phyloP scores from a whole-genome alignment of 805 yeast species.

The Starmerella floricola region DNA sequence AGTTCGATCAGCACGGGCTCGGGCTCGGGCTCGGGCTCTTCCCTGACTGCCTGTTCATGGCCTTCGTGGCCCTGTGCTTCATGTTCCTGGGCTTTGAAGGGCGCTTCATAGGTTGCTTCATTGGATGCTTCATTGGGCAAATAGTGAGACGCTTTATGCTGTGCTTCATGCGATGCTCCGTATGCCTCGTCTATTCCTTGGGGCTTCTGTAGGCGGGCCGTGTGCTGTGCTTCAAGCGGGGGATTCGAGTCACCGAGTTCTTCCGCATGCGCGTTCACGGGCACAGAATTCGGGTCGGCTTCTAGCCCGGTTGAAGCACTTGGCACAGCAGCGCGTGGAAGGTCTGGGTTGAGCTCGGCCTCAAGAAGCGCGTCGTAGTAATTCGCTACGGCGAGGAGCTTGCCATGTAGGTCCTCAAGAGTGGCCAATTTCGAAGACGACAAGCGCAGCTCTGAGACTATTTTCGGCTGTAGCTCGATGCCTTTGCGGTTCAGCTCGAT shows the following conservation, averaged over 20 bases:
- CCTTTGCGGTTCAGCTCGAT: slow-evolving; percentile 17
- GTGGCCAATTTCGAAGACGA: slow-evolving; percentile 20
- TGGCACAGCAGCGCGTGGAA: neutral
- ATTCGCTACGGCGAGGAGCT: slow-evolving; percentile 20
- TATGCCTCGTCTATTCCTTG: too few species aligned
- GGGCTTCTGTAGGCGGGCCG: neutral
- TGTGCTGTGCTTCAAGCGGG: neutral
- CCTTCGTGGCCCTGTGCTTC: slow-evolving; percentile 5
- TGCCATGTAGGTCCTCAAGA: slow-evolving; percentile 22
- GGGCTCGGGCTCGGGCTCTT: slow-evolving; percentile 5
- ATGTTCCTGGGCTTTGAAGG: too few species aligned
- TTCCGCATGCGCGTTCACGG: neutral
- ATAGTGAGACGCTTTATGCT: too few species aligned
- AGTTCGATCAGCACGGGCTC: slow-evolving; percentile 16
- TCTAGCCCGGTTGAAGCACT: neutral
- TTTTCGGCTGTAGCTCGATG: slow-evolving; percentile 20
- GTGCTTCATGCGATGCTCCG: too few species aligned
- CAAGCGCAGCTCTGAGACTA: slow-evolving; percentile 18
- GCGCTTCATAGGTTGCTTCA: too few species aligned
- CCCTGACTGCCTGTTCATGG: slow-evolving; percentile 5
- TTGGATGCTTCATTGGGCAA: too few species aligned
- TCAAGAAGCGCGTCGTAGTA: slow-evolving; percentile 23
- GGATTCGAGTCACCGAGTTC: neutral
- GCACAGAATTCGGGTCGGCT: neutral
- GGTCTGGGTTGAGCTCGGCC: slow-evolving; percentile 20